These are phyloP conservation scores for Herpetomonas samuelpessoai DNA, from an alignment of 208 protist genomes.

Conservation along the genomic window DNA sequence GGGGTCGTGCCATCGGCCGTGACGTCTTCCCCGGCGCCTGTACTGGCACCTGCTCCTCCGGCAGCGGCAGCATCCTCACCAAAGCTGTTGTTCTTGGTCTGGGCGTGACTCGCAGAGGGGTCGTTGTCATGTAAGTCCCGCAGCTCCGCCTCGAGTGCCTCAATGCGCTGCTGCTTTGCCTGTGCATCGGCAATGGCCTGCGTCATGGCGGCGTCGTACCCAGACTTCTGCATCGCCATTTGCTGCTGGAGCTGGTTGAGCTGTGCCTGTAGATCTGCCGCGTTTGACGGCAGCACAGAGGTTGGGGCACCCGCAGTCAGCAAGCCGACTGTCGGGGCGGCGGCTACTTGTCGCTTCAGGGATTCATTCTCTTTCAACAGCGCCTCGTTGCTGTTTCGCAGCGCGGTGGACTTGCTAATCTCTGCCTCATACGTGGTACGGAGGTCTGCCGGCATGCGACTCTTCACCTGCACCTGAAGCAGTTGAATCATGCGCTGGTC, in stretches of 20 bases:
- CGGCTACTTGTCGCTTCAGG: conserved; percentile 6
- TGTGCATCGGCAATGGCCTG: conserved; percentile 22
- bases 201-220: conserved; percentile 22
- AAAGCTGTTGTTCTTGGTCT: not conserved
- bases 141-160: conserved; percentile 43
- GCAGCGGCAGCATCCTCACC: not conserved
- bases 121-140: conserved; percentile 18
- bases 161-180: conserved; percentile 28
- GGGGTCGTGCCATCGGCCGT: conserved; percentile 4
- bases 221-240: conserved; percentile 21
- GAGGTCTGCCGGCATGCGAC: conserved; percentile 24
- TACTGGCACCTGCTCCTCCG: conserved; percentile 3
- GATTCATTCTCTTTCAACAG: conserved; percentile 30
- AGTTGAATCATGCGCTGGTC: conserved; percentile 34
- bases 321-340: not conserved
- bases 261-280: conserved; percentile 3
- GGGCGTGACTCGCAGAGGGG: not conserved
- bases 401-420: conserved; percentile 22
- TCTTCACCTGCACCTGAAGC: conserved; percentile 37
- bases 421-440: conserved; percentile 38
- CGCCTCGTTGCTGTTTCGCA: conserved; percentile 33
- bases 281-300: not conserved
- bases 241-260: conserved; percentile 24
- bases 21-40: conserved; percentile 12
- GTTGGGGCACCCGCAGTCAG: conserved; percentile 9